Evolutionary conservation across 1,284 basidiomycete species (phyloP).

Genomic region (Rhodotorula sp.): DNA sequence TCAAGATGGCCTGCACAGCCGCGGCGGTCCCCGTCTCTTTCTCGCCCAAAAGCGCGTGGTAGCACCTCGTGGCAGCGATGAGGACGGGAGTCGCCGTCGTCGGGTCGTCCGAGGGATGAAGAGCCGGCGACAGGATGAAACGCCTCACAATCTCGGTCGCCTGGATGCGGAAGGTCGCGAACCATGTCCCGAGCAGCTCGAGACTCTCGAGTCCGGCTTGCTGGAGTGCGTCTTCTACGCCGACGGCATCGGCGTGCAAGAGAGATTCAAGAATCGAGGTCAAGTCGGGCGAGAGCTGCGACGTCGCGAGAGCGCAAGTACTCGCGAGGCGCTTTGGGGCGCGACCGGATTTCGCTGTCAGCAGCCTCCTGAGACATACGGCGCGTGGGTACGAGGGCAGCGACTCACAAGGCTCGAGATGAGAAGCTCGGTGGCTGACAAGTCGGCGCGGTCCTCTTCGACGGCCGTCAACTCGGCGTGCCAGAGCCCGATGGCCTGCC

Average conservation of each 20-base stretch:
- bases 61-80: not conserved
- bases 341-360: not conserved
- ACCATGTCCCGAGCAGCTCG: conserved; percentile 3
- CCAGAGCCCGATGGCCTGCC: conserved; percentile 17
- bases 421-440: conserved; percentile 1
- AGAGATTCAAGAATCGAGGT: conserved; percentile 13
- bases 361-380: not conserved
- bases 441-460: conserved; percentile 13
- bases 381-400: too few relatives aligned
- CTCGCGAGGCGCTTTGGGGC: conserved; percentile 10
- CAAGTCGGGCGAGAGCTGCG: not conserved
- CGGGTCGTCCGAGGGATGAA: conserved; percentile 7
- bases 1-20: conserved; percentile 35
- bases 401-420: conserved; percentile 4
- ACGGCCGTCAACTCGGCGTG: conserved; percentile 9
- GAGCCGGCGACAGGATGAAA: conserved; percentile 11
- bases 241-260: conserved; percentile 17
- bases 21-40: not conserved
- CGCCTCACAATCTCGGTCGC: conserved; percentile 5
- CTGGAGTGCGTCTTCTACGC: conserved; percentile 11
- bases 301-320: not conserved
- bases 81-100: not conserved
- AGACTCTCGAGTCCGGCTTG: conserved; percentile 5
- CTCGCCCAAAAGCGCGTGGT: not conserved
- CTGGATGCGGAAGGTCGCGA: not conserved